Evolutionary conservation across 2,329 filamentous ascomycete species (phyloP), one percentile per base, ranked within the genome.

Genomic region (Fusarium incarnatum): DNA sequence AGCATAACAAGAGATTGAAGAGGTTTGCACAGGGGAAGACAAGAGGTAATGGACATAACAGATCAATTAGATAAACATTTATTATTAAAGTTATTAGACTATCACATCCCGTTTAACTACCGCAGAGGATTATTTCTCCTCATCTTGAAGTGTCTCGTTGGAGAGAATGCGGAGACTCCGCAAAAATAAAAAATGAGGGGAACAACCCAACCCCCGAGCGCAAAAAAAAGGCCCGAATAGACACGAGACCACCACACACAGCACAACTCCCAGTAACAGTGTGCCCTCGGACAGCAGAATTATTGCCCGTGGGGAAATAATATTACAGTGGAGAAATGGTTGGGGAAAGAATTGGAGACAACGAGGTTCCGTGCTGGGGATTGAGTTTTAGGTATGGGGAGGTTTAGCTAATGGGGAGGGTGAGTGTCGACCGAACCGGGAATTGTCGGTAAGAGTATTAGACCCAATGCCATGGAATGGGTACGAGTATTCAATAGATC

Each of bases 91-190:
- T n/a, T 37, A 37, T 37, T n/a, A 37, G 16, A 49, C 4, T 12
- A 6, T 32, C 12, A 8, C 6, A 37, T 37, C 10, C 6, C 4
- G 16, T 40, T 27, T 18, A 52, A n/a, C 40, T n/a, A 25, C 32
- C 23, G 49, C 18, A 6, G 20, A 27, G 10, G 8, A n/a, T 23
- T 13, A 27, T 52, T n/a, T 48, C 59, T 37, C 48, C 0, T 27
- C 34, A 34, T 42, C 27, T 53, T 58, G 25, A 55, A 37, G 27
- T 28, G 28, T 28, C 28, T 45, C 20, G 49, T 70, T 71, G 67
- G 67, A 71, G 63, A 64, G 48, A 54, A 64, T 71, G 67, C 67
- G 68, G 68, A 70, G 68, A 41, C 68, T 70, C 67, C 68, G 68
- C 68, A 70, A 70, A 63, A 56, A 37, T 58, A 70, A 70, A 63